Evolutionary conservation across 2,329 filamentous ascomycete species (phyloP), one percentile per base, ranked within the genome.

Genomic region (Fusarium sp.): DNA sequence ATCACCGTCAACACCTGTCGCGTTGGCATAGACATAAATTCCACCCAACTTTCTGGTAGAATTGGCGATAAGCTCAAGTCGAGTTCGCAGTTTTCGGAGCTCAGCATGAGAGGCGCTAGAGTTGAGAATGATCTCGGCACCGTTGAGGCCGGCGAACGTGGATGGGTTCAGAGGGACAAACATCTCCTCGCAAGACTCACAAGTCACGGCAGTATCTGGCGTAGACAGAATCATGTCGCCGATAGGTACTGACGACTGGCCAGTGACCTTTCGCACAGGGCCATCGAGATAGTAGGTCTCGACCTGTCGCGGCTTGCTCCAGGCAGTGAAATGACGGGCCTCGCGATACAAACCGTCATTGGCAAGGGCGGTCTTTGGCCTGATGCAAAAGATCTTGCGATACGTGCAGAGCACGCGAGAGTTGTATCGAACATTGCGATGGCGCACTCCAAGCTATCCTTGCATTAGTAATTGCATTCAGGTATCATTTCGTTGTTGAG

Each of bases 81-180:
- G 84, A 0, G 85, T 90, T 67, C 92, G 84, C 2, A 95, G 86
- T 80, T 95, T 95, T 14, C 89, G 86, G 20, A 82, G 70, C 20
- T 74, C 76, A 77, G 91, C 90, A 80, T 96, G 94, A 14, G 87
- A 91, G 8, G 91, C 93, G 63, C 88, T 91, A 4, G 87, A 90
- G 81, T 95, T 95, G 10, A 90, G 89, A 71, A 93, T 88, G 68
- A 94, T 91, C 78, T 94, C 93, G 10, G 91, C 89, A 5, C 93
- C 93, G 77, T 91, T 87, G 3, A 65, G 36, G 14, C 50, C 36
- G 6, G 42, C 31, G 4, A 29, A 38, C 2, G 35, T 65, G 4
- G 61, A 70, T 3, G 70, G 74, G 38, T 56, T 71, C 14, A 45
- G 62, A 25, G 45, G 60, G 8, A 50, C 31, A 35, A 57, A 57